A percentile compares a stretch with the other conserved stretches of the same genome.
Conservation (phyloP, 306 rosid species). For the Acmispon strigosus region DNA sequence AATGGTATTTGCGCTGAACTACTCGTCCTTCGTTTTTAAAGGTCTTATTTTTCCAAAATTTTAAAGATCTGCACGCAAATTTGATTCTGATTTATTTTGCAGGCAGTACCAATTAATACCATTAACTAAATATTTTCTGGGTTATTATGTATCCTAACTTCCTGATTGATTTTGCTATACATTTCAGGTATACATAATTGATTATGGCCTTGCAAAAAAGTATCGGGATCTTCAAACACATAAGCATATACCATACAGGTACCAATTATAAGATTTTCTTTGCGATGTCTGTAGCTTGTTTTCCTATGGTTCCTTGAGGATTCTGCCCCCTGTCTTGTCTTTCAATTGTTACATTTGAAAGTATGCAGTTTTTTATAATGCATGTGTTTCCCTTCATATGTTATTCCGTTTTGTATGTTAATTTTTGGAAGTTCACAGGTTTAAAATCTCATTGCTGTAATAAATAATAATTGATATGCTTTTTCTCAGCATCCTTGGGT, state of each 20-base stretch:
- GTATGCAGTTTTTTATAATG: background rate
- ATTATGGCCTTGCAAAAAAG: constrained; percentile 96
- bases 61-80: background rate
- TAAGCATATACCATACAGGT: constrained; percentile 99
- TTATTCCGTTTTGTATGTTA: background rate
- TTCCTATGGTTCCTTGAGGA: constrained; percentile 5
- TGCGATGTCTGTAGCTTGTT: constrained; percentile 4
- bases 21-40: background rate
- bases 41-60: background rate
- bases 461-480: background rate
- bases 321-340: background rate
- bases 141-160: background rate
- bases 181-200: constrained; percentile 83
- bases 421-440: background rate
- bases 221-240: constrained; percentile 96
- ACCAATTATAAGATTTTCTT: constrained; percentile 22
- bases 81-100: background rate
- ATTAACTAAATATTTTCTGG: background rate
- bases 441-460: background rate
- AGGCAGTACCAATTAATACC: background rate
- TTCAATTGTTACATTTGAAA: background rate
- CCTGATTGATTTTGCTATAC: constrained; percentile 18
- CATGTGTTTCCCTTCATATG: background rate
- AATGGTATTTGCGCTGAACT: background rate
- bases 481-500: background rate